These are phyloP conservation scores for Gynochthodes officinalis DNA, from an alignment of 257 asterid genomes.

Conservation along the genomic window DNA sequence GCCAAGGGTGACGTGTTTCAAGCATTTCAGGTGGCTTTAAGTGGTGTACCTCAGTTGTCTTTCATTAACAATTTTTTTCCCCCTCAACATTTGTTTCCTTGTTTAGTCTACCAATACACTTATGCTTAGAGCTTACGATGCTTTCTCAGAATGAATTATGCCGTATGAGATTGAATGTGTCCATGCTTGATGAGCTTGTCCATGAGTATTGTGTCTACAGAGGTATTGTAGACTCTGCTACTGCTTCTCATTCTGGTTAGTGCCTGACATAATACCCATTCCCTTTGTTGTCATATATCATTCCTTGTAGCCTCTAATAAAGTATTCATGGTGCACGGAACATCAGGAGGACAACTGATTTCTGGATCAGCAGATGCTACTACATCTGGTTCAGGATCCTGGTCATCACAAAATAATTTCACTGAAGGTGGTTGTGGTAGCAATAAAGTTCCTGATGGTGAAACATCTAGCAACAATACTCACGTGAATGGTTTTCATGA, in stretches of 20 bases:
- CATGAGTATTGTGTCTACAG: slow-evolving; percentile 89
- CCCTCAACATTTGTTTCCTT: background rate
- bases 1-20: slow-evolving; percentile 85
- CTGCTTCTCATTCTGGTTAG: slow-evolving; percentile 40
- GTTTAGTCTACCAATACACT: background rate
- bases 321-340: slow-evolving; percentile 4
- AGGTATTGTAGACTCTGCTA: slow-evolving; percentile 69
- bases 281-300: background rate
- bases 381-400: slow-evolving; percentile 44
- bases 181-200: slow-evolving; percentile 86
- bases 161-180: slow-evolving; percentile 69
- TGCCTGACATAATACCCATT: slow-evolving; percentile 14
- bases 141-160: slow-evolving; percentile 78
- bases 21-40: slow-evolving; percentile 83
- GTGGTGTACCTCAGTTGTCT: background rate
- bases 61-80: background rate
- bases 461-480: slow-evolving; percentile 40
- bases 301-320: background rate
- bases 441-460: slow-evolving; percentile 45
- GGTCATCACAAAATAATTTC: slow-evolving; percentile 44
- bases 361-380: slow-evolving; percentile 34
- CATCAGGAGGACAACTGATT: slow-evolving; percentile 36
- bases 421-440: slow-evolving; percentile 26
- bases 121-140: background rate
- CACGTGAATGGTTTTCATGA: slow-evolving; percentile 42